Percentiles rank a stretch among this genome's conserved stretches.
These are phyloP conservation scores for Neopestalotiopsis sp. DNA, from an alignment of 2,329 filamentous ascomycete genomes.

Conservation along the genomic window DNA sequence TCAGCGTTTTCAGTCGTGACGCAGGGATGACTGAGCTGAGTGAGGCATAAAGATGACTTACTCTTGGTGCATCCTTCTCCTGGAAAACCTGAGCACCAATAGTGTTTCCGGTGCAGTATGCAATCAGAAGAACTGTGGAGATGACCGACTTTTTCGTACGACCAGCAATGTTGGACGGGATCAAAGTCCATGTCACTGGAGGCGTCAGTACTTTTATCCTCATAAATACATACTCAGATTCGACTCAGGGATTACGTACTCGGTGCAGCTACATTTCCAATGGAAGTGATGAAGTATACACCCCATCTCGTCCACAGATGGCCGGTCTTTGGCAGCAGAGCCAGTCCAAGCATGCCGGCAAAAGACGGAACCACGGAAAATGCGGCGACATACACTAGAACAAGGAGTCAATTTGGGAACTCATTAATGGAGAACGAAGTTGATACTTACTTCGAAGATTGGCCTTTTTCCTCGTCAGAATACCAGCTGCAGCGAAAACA, in stretches of 20 bases:
- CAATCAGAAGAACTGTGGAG: slow-evolving; percentile 25
- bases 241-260: slow-evolving; percentile 22
- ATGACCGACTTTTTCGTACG: slow-evolving; percentile 30
- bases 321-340: slow-evolving; percentile 31
- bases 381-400: slow-evolving; percentile 31
- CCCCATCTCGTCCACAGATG: slow-evolving; percentile 38
- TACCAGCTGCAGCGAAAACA: slow-evolving; percentile 35
- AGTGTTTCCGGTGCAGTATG: slow-evolving; percentile 26
- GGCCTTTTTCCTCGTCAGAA: slow-evolving; percentile 31
- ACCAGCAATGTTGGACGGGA: slow-evolving; percentile 33
- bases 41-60: not conserved
- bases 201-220: not conserved
- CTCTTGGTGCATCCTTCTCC: slow-evolving; percentile 25
- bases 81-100: slow-evolving; percentile 31
- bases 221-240: slow-evolving; percentile 15
- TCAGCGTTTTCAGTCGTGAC: not conserved
- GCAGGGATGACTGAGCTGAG: not conserved
- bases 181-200: slow-evolving; percentile 38
- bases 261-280: slow-evolving; percentile 33
- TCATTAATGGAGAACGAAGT: not conserved
- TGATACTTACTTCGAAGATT: slow-evolving; percentile 34
- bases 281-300: slow-evolving; percentile 37
- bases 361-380: slow-evolving; percentile 37
- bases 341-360: slow-evolving; percentile 37
- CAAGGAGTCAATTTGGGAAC: not conserved